These are phyloP conservation scores for Ogataea paraovalis DNA, from an alignment of 805 yeast species.

Conservation along the genomic window DNA sequence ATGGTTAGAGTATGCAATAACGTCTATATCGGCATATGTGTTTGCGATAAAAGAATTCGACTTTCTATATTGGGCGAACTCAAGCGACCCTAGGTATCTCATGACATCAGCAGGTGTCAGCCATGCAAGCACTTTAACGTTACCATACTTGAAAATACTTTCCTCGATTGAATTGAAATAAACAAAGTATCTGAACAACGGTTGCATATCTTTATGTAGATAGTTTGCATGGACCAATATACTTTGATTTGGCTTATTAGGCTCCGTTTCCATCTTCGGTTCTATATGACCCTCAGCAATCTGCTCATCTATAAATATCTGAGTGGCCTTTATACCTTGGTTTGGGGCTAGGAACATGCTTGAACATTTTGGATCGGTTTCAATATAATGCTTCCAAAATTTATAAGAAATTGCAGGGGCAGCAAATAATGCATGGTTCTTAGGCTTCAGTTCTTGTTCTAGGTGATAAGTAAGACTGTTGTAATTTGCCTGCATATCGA, in stretches of 20 bases:
- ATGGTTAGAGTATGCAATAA: slow-evolving; percentile 45
- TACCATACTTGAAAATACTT: slow-evolving; percentile 35
- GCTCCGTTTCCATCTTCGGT: slow-evolving; percentile 25
- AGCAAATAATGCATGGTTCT: slow-evolving; percentile 53
- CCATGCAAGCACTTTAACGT: slow-evolving; percentile 72
- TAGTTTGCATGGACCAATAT: slow-evolving; percentile 29
- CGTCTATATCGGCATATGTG: slow-evolving; percentile 52
- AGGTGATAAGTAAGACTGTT: slow-evolving; percentile 60
- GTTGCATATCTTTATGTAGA: slow-evolving; percentile 49
- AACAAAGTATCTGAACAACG: slow-evolving; percentile 40
- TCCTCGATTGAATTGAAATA: slow-evolving; percentile 28
- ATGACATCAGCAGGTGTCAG: slow-evolving; percentile 55
- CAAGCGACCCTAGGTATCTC: slow-evolving; percentile 57
- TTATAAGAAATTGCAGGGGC: slow-evolving; percentile 15
- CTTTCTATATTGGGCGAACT: slow-evolving; percentile 44
- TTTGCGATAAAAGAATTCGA: slow-evolving; percentile 64
- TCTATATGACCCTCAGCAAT: slow-evolving; percentile 40
- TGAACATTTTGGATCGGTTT: slow-evolving; percentile 12
- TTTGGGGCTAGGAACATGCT: slow-evolving; percentile 14
- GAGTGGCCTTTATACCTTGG: slow-evolving; percentile 14
- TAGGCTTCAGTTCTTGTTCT: slow-evolving; percentile 58
- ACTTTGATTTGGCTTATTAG: slow-evolving; percentile 23
- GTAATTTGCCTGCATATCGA: slow-evolving; percentile 59
- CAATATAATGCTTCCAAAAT: slow-evolving; percentile 22
- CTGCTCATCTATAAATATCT: slow-evolving; percentile 24